Evolutionary conservation across 2,329 filamentous ascomycete genomes (phyloP).

Genomic region (Microthyrium microscopicum): DNA sequence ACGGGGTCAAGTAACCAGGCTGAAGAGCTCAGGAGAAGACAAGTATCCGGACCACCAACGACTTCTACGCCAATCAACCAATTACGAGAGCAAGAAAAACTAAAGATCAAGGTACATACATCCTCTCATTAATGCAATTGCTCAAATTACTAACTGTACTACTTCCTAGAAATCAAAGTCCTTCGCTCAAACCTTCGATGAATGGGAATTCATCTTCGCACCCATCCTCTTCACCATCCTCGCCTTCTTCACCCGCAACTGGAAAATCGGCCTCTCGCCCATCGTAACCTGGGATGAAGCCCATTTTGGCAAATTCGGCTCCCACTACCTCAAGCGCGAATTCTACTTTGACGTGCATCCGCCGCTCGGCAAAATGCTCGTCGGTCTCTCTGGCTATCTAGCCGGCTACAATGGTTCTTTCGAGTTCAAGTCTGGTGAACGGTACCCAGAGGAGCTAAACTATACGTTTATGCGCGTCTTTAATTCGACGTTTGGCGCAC

Average conservation of each 20-base stretch:
- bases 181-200: slow-evolving; percentile 44
- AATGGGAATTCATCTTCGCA: slow-evolving; percentile 46
- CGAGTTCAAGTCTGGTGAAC: slow-evolving; percentile 97
- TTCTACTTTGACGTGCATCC: slow-evolving; percentile 98
- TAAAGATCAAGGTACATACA: background rate
- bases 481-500: slow-evolving; percentile 85
- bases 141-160: background rate
- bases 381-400: slow-evolving; percentile 87
- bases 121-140: background rate
- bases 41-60: too few relatives aligned
- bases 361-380: slow-evolving; percentile 94
- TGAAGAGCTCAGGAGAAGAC: too few relatives aligned
- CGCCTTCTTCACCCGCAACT: slow-evolving; percentile 50
- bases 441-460: slow-evolving; percentile 82
- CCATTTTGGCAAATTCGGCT: slow-evolving; percentile 92
- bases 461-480: slow-evolving; percentile 98
- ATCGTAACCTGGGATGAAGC: slow-evolving; percentile 67
- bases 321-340: slow-evolving; percentile 96
- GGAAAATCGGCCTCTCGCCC: slow-evolving; percentile 49
- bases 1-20: too few relatives aligned
- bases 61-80: too few relatives aligned
- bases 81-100: background rate
- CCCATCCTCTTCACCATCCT: slow-evolving; percentile 45
- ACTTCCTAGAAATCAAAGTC: slow-evolving; percentile 27
- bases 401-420: slow-evolving; percentile 98